Evolutionary conservation across 768 basidiomycete species (phyloP), one percentile per base, ranked within the genome.

Genomic region (Astraeus odoratus): DNA sequence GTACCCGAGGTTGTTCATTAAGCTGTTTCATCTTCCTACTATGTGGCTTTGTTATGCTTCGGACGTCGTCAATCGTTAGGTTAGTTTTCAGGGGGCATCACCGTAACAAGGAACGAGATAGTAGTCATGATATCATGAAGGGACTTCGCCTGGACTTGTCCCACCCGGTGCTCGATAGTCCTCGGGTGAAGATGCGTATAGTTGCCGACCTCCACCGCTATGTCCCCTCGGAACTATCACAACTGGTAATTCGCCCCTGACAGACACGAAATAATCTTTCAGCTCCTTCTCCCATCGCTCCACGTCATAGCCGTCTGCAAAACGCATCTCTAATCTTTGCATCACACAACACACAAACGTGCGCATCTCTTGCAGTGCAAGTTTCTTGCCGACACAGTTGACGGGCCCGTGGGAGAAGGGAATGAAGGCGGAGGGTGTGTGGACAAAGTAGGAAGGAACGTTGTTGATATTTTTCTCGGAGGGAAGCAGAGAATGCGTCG

Each of bases 361-460:
- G 33, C 69, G 64, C 54, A 74, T 67, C 52, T 76, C 70, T 43
- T 64, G 63, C 42, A 63, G 57, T 3, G 74, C 73, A 7, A 76
- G 63, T 30, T 61, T 65, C 52, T 67, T 67, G 3, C 74, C 74
- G 3, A 67, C 70, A 48, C 74, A 75, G 22, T 65, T 71, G 12
- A 67, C 62, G 8, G 72, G 70, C 1, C 74, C 74, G 37, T 55
- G 57, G 10, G 72, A 74, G 47, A 74, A 74, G 6, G 74, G 70
- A 24, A 74, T 66, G 47, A 67, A 75, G 2, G 71, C 72, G 13
- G 57, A 53, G 29, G 58, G 43, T 39, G 74, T 64, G 43, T 67
- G 58, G 31, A 49, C 52, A 39, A 66, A 56, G n/a, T n/a, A n/a
- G n/a, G 62, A 52, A 7, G 55, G 39, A 3, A 20, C 2, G 25